phyloP scores from a whole-genome alignment of 352 stramenopile species.

The Elongisporangium undulatum region DNA sequence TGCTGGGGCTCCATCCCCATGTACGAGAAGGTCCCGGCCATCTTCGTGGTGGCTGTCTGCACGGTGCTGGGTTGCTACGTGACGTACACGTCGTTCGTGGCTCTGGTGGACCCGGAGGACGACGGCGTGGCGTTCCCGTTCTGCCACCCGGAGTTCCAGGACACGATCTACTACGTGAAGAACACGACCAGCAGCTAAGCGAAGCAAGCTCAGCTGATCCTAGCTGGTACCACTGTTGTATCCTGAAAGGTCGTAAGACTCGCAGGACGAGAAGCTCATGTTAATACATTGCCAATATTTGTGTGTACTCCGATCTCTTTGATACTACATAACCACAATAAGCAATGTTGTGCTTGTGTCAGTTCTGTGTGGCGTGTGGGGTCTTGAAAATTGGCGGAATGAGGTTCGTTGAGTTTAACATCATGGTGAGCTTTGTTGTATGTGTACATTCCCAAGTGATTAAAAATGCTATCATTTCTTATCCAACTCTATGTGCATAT shows the following conservation, averaged over 20 bases:
- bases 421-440: neutral
- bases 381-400: neutral
- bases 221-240: neutral
- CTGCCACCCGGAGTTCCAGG: constrained; percentile 17
- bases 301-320: no score
- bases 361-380: no score
- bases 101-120: constrained; percentile 14
- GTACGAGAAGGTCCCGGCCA: constrained; percentile 29
- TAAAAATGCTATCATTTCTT: neutral
- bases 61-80: constrained; percentile 31
- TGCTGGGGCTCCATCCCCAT: constrained; percentile 31
- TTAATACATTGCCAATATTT: neutral
- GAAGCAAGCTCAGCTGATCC: neutral
- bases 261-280: neutral
- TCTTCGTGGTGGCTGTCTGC: constrained; percentile 31
- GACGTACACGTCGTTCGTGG: constrained; percentile 3
- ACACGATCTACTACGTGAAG: constrained; percentile 17
- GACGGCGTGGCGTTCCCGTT: constrained; percentile 18
- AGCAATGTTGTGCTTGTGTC: no score
- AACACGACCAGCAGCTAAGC: constrained; percentile 10
- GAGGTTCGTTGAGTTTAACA: no score
- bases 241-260: neutral
- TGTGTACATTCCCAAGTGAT: neutral
- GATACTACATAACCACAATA: no score
- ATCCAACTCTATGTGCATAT: no score